Percentiles rank a stretch among this genome's conserved stretches.
Conservation (phyloP, 2,329 filamentous ascomycete species). For the Xylariales sp. region DNA sequence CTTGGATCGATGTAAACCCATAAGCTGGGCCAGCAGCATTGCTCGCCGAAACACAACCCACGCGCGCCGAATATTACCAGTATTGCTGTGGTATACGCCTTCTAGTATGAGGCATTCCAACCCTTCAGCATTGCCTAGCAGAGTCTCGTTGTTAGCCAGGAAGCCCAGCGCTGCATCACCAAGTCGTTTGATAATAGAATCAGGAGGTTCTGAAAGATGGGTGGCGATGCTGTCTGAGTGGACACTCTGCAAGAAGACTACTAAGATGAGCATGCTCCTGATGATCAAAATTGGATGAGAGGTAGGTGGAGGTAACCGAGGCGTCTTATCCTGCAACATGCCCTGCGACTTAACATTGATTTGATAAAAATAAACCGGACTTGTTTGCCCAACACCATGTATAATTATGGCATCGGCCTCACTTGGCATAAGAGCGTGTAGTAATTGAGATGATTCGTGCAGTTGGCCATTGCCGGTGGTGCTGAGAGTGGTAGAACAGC, state of each 20-base stretch:
- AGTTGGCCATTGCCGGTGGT: no score
- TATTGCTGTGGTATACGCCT: slow-evolving; percentile 28
- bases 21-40: slow-evolving; percentile 33
- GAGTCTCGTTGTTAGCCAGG: slow-evolving; percentile 32
- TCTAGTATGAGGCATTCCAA: slow-evolving; percentile 38
- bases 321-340: slow-evolving; percentile 9
- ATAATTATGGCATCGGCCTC: slow-evolving; percentile 11
- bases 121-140: slow-evolving; percentile 32
- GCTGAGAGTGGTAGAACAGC: no score
- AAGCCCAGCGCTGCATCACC: slow-evolving; percentile 24
- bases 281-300: slow-evolving; percentile 27
- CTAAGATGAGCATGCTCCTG: slow-evolving; percentile 25
- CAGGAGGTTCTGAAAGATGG: slow-evolving; percentile 20
- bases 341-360: slow-evolving; percentile 10
- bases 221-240: slow-evolving; percentile 8
- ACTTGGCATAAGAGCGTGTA: no score
- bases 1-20: slow-evolving; percentile 30
- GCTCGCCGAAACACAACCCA: slow-evolving; percentile 34
- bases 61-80: slow-evolving; percentile 33
- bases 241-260: slow-evolving; percentile 21
- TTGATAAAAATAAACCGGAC: background rate
- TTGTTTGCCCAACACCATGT: slow-evolving; percentile 4
- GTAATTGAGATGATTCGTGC: no score
- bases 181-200: no score
- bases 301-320: slow-evolving; percentile 7